phyloP scores from a whole-genome alignment of 225 moss, liverwort and hornwort genomes.

The Marchantia polymorpha region DNA sequence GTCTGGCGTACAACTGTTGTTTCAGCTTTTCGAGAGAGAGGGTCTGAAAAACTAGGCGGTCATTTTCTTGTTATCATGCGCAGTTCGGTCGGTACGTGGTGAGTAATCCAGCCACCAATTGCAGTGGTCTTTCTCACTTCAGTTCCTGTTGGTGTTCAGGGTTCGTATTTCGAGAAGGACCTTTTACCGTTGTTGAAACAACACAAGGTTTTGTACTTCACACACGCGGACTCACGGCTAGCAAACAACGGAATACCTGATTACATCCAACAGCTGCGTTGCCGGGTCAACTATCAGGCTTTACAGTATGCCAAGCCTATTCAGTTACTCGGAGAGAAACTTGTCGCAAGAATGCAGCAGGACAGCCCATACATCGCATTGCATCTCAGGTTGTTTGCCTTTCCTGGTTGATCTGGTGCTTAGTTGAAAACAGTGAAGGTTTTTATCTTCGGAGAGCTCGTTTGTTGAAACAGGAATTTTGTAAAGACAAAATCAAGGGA shows the following conservation, averaged over 20 bases:
- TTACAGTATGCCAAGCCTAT: constrained; percentile 76
- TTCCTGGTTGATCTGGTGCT: constrained; percentile 5
- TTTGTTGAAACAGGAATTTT: neutral
- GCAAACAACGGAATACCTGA: constrained; percentile 82
- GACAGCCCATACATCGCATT: constrained; percentile 75
- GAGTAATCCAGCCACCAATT: no score
- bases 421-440: neutral
- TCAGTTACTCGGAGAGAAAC: constrained; percentile 44
- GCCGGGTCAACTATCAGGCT: constrained; percentile 74
- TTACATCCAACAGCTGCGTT: constrained; percentile 71
- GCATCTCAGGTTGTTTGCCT: constrained; percentile 62
- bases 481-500: neutral
- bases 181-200: constrained; percentile 56
- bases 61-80: neutral
- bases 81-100: neutral
- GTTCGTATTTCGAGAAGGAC: constrained; percentile 61
- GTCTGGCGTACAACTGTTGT: no score
- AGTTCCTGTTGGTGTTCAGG: constrained; percentile 39
- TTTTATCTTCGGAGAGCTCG: neutral
- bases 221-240: constrained; percentile 82
- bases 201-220: constrained; percentile 74
- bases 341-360: constrained; percentile 55
- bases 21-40: neutral
- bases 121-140: neutral
- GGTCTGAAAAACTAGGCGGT: no score